Evolutionary conservation across 768 basidiomycete species (phyloP), one percentile per base, ranked within the genome.

Genomic region (Calocera cornea): DNA sequence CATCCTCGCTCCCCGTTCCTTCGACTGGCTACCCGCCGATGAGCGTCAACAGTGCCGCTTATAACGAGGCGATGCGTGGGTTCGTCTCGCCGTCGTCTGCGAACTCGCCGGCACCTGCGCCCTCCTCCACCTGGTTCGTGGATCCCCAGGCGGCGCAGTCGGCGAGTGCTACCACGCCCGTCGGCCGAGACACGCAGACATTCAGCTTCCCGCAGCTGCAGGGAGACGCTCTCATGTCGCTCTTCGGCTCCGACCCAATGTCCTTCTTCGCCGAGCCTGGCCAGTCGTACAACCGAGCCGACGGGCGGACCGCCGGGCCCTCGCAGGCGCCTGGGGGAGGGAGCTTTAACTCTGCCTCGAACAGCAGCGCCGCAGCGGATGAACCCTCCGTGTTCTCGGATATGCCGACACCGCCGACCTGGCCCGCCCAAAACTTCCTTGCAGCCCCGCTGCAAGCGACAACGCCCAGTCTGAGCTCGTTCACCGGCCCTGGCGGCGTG

Each of bases 191-290:
- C 19, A 10, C 54, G 31, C 14, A 12, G 11, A 31, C 54, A 29
- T 60, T 60, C 54, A 60, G 54, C 27, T 60, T 29, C 19, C 54
- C 54, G 5, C 54, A 60, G 31, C 54, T 60, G 54, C 54, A 60
- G 54, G 54, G 54, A 11, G 54, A 60, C 54, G 54, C 54, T 60
- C 54, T 60, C 27, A 60, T 60, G 54, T 60, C 54, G 11, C 54
- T 60, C 11, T 60, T 60, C 31, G 54, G 54, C 54, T 14, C 54
- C 54, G 54, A 60, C 22, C 54, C 54, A 2, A 60, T 60, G 54
- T 60, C 54, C 14, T 60, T 60, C 31, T 60, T 60, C 27, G 54
- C 54, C 10, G 54, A 60, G 19, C 54, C 54, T 5, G 31, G 54
- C 31, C 54, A 60, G 54, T 60, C 54, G 27, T 60, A 16, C 54